Percentiles rank a stretch among this genome's conserved stretches.
Evolutionary conservation across 2,329 filamentous ascomycete species (phyloP).

Genomic region (Trichoderma sp.): DNA sequence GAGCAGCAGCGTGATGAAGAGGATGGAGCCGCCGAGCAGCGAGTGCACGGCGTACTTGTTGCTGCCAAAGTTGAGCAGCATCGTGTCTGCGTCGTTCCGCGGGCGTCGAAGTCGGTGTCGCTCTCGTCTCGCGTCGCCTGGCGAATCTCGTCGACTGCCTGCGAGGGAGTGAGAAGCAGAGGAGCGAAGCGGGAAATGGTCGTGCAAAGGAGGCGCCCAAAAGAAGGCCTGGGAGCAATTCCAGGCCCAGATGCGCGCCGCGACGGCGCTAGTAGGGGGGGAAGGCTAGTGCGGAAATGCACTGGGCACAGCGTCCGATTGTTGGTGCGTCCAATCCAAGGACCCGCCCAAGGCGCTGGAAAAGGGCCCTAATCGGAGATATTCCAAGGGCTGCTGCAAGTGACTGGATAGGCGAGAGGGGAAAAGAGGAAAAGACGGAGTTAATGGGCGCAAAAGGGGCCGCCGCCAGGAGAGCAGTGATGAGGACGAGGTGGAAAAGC

Average conservation of each 20-base stretch:
- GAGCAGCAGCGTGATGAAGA: conserved; percentile 20
- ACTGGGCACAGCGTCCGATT: background rate
- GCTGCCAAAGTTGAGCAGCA: conserved; percentile 18
- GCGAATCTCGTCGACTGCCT: background rate
- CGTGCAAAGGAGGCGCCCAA: background rate
- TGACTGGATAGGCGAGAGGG: background rate
- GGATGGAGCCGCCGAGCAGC: conserved; percentile 13
- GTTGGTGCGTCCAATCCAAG: background rate
- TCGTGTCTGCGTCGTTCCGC: background rate
- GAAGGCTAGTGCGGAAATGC: background rate
- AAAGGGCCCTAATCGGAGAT: background rate
- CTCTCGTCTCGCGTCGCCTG: background rate
- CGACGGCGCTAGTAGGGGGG: background rate
- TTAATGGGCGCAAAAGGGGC: background rate
- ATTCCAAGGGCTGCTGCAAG: background rate
- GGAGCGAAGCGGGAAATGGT: background rate
- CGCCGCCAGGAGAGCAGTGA: background rate
- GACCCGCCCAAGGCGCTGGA: background rate
- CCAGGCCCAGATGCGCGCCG: background rate
- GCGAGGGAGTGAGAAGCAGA: background rate
- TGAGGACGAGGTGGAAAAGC: background rate
- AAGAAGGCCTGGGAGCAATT: background rate
- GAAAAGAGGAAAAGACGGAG: background rate
- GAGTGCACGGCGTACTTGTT: conserved; percentile 22
- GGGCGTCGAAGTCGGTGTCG: too few relatives aligned